These are phyloP conservation scores for Ophiocordyceps unilateralis DNA, from an alignment of 2,329 filamentous ascomycete species.

Conservation along the genomic window DNA sequence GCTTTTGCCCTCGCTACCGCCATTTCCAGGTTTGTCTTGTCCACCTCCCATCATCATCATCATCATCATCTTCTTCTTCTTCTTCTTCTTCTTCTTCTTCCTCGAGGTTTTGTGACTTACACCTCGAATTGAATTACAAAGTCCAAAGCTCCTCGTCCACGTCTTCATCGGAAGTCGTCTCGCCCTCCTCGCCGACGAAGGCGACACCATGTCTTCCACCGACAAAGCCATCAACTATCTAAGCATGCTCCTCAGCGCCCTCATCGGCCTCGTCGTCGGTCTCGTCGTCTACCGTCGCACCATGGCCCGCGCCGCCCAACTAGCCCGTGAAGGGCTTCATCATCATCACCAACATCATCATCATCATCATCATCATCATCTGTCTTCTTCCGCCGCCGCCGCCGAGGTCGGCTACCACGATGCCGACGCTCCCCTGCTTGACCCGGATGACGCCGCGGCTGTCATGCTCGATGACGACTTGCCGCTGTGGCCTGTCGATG, in stretches of 20 bases:
- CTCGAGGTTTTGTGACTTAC: too few relatives aligned
- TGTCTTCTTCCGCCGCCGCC: not conserved
- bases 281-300: conserved; percentile 68
- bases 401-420: conserved; percentile 24
- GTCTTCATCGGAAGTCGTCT: conserved; percentile 81
- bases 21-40: conserved; percentile 37
- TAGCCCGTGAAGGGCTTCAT: conserved; percentile 27
- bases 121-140: conserved; percentile 11
- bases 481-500: conserved; percentile 29
- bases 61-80: not conserved
- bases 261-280: conserved; percentile 59
- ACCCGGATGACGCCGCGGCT: conserved; percentile 32
- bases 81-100: not conserved
- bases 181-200: conserved; percentile 65
- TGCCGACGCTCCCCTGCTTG: conserved; percentile 24
- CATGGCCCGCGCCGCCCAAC: conserved; percentile 43
- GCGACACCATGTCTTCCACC: conserved; percentile 62
- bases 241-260: conserved; percentile 55
- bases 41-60: too few relatives aligned
- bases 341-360: conserved; percentile 1
- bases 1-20: conserved; percentile 72
- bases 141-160: conserved; percentile 78
- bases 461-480: conserved; percentile 43
- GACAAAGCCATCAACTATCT: conserved; percentile 73
- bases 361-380: conserved; percentile 4